Evolutionary conservation across 257 asterid genomes (phyloP), one percentile per base, ranked within the genome.

Genomic region (Catharanthus roseus): DNA sequence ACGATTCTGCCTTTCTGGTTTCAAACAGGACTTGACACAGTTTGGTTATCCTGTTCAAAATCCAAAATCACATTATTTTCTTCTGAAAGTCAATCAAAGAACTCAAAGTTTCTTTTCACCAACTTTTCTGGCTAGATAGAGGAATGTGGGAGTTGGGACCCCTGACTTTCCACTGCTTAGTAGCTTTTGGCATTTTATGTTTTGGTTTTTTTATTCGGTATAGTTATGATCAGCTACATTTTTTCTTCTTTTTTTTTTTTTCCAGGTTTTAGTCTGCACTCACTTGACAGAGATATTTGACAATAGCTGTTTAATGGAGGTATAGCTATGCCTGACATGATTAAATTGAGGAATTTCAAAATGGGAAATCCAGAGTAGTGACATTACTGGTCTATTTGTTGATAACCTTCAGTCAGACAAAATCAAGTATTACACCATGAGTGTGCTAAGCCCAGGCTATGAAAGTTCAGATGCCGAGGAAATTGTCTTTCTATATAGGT

Each of bases 211-310:
- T 53, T 29, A 26, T 44, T 53, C 55, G 34, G 21, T 29, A 21
- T 69, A n/a, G 23, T 16, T 60, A 42, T 58, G 67, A 71, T 62
- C 44, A 60, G 80, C 80, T 70, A 45, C 55, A 72, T 64, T 24
- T 71, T 65, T 75, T 72, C 61, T 75, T 75, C 79, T n/a, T n/a
- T 58, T 74, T 64, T 24, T 71, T 65, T 75, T 72, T 65, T 75
- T 75, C 79, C 91, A 93, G 99, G 97, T 93, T 77, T 69, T 93
- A 84, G 78, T 91, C 51, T 91, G 96, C 75, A 93, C 99, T 71
- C 99, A 93, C 84, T 84, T 93, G 86, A 89, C 88, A 42, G 99
- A 93, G 88, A 83, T 93, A 70, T 87, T 93, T 83, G 89, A 88
- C 82, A 84, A 81, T 75, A 84, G 89, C 77, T 85, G 80, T 82